Evolutionary conservation across 2,329 filamentous ascomycete genomes (phyloP), one percentile per base, ranked within the genome.

Genomic region (Aspergillus niger): DNA sequence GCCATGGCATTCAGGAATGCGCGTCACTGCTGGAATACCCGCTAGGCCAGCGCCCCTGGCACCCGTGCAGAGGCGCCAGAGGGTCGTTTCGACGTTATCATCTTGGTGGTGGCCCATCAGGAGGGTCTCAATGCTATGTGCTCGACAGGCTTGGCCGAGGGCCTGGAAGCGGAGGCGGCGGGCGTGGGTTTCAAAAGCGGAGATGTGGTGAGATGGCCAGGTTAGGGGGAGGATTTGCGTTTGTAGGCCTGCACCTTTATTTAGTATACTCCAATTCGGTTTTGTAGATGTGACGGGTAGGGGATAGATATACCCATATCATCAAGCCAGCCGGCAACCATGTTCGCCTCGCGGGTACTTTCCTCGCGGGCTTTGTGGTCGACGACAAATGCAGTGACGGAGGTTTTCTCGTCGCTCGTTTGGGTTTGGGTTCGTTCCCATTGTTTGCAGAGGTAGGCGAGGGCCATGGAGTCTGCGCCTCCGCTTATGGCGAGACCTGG

Each of bases 381-480:
- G 11, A 89, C 83, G 38, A 89, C 83, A 67, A 88, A 86, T 0
- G 81, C 85, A 48, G 80, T 81, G 20, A 84, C 77, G 13, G 72
- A 49, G 32, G 74, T 47, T 65, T 55, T 15, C 67, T 28, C 5
- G 22, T 26, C 10, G 58, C 24, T 59, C 65, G 13, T 32, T 17
- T 47, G 20, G 5, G 67, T 61, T 32, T 58, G 84, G 10, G 5
- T 36, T 3, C 5, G 32, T 69, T 75, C 70, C 61, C 77, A 64
- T 49, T 80, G 76, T 52, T 81, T 83, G 72, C 90, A 91, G 38
- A 98, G 83, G 62, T 82, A 87, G 58, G 92, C 92, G 62, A 99
- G 81, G 28, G 94, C 94, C 93, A 98, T 99, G n/a, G 94, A 98
- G 76, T 99, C 95, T 41, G 95, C 91, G 7, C 95, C 95, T 24